Evolutionary conservation across 768 basidiomycete species (phyloP).

Genomic region (Lactifluus echinatus): DNA sequence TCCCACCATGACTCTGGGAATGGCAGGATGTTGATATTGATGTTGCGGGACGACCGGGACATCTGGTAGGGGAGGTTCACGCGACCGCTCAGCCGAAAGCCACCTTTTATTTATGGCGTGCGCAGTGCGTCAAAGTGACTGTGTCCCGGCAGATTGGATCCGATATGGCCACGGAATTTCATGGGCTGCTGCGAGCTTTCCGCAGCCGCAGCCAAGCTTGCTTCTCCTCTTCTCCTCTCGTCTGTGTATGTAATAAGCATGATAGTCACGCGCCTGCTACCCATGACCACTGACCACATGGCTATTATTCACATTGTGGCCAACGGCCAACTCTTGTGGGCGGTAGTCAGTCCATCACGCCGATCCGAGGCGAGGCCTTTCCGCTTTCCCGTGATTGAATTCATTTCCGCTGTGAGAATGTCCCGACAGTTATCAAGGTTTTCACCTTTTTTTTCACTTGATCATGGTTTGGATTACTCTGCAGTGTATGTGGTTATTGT

Average conservation of each 20-base stretch:
- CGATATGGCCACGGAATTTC: neutral
- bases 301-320: too few species aligned
- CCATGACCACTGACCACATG: too few species aligned
- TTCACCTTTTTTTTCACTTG: neutral
- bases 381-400: too few species aligned
- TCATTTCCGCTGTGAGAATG: too few species aligned
- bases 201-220: neutral
- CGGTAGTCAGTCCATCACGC: too few species aligned
- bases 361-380: too few species aligned
- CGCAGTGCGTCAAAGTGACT: neutral
- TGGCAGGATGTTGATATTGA: neutral
- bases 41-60: neutral
- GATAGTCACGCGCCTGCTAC: neutral
- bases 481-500: neutral
- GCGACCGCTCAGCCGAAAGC: neutral
- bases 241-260: neutral
- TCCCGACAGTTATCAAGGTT: too few species aligned
- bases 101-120: neutral
- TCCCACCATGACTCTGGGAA: conserved; percentile 1
- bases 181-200: conserved; percentile 2
- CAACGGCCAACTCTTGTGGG: too few species aligned
- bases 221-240: too few species aligned
- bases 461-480: too few species aligned
- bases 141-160: conserved; percentile 9
- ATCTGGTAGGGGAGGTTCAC: neutral